These are phyloP conservation scores for Trichoderma breve DNA, from an alignment of 2,329 filamentous ascomycete species.

Conservation along the genomic window DNA sequence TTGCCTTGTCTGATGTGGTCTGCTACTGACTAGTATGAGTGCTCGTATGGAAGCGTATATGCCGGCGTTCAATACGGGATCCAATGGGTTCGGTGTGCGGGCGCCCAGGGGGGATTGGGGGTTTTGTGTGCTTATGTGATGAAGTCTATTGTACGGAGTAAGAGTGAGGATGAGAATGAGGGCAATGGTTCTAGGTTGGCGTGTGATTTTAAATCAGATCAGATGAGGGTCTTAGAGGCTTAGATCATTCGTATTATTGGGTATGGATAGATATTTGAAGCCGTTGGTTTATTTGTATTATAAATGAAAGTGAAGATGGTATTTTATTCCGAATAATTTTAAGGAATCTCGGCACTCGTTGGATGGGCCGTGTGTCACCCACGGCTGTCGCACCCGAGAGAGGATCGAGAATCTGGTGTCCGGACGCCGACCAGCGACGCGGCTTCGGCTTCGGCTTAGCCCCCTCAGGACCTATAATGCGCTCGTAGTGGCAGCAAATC, in stretches of 20 bases:
- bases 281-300: not conserved
- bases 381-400: slow-evolving; percentile 4
- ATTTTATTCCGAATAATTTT: not conserved
- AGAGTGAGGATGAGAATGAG: not conserved
- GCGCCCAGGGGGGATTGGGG: not conserved
- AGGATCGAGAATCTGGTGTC: not conserved
- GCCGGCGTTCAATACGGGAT: not conserved
- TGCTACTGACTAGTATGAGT: not conserved
- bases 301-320: not conserved
- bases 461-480: not conserved
- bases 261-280: not conserved
- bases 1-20: not conserved
- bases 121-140: not conserved
- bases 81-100: not conserved
- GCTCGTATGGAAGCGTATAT: not conserved
- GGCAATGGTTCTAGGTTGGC: not conserved
- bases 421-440: not conserved
- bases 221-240: not conserved
- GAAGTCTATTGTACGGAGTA: not conserved
- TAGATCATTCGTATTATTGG: not conserved
- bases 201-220: not conserved
- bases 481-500: not conserved
- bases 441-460: slow-evolving; percentile 10
- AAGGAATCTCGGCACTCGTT: not conserved
- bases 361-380: not conserved